phyloP scores from a whole-genome alignment of 257 asterid genomes.

The Solanum ahanhuiri region DNA sequence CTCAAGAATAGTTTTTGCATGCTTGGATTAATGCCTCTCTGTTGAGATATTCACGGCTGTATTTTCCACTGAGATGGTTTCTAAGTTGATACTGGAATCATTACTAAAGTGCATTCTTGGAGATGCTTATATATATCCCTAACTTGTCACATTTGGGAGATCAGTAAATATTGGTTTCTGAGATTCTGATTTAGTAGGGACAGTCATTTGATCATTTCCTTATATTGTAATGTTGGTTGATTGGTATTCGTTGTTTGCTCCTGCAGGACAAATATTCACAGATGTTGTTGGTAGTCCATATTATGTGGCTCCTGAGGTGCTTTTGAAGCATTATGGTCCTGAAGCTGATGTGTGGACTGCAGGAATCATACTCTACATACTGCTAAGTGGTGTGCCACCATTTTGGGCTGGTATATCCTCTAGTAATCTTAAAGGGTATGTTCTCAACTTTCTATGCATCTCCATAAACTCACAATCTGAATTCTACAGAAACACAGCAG shows the following conservation, averaged over 20 bases:
- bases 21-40: neutral
- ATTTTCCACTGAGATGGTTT: neutral
- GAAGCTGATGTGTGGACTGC: constrained; percentile 6
- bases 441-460: neutral
- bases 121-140: neutral
- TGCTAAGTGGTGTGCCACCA: constrained; percentile 7
- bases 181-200: neutral
- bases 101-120: neutral
- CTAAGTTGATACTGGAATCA: neutral
- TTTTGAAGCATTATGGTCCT: constrained; percentile 6
- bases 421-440: neutral
- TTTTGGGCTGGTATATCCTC: constrained; percentile 3
- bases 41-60: neutral
- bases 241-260: neutral
- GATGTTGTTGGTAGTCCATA: constrained; percentile 9
- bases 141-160: neutral
- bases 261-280: neutral
- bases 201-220: neutral
- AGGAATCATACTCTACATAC: neutral
- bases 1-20: neutral
- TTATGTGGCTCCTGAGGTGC: constrained; percentile 6
- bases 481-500: neutral
- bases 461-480: neutral
- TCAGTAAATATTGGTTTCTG: neutral
- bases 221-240: neutral